These are phyloP conservation scores for Coemansia sp. DNA, from an alignment of 192 early-diverging fungal genomes.

Conservation along the genomic window DNA sequence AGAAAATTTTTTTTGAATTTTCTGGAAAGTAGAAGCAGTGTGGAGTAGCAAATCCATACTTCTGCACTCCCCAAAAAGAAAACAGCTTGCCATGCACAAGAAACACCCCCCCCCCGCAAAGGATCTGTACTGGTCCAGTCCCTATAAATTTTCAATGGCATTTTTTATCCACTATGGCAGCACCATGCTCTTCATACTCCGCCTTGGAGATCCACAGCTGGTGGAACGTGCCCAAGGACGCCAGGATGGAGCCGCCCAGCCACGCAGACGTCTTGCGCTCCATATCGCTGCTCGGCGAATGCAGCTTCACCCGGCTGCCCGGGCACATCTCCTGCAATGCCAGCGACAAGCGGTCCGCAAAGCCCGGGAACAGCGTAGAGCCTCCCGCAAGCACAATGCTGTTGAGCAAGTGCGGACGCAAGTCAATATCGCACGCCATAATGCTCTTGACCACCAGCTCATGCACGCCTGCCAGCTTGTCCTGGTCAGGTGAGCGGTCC, in stretches of 20 bases:
- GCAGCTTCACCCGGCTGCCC: constrained; percentile 71
- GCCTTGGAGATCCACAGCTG: constrained; percentile 97
- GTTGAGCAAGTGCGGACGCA: constrained; percentile 75
- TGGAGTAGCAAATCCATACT: no score
- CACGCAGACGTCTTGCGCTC: constrained; percentile 94
- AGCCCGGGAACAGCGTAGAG: constrained; percentile 80
- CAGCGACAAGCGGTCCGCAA: constrained; percentile 71
- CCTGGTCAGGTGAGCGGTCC: constrained; percentile 38
- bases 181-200: constrained; percentile 90
- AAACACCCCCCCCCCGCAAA: no score
- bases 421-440: constrained; percentile 77
- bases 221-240: constrained; percentile 94
- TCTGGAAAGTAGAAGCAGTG: no score
- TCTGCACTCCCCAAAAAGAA: no score
- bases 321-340: constrained; percentile 32
- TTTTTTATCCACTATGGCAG: constrained; percentile 82
- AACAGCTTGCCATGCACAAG: no score
- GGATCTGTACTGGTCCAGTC: no score
- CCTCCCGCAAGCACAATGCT: constrained; percentile 91
- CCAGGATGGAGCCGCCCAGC: constrained; percentile 95
- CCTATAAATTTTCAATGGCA: no score
- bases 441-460: constrained; percentile 75
- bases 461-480: constrained; percentile 58
- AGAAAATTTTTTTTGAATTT: no score
- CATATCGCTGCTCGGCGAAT: constrained; percentile 68